phyloP scores from a whole-genome alignment of 2,329 filamentous ascomycete species.

The Penicillium sp. region DNA sequence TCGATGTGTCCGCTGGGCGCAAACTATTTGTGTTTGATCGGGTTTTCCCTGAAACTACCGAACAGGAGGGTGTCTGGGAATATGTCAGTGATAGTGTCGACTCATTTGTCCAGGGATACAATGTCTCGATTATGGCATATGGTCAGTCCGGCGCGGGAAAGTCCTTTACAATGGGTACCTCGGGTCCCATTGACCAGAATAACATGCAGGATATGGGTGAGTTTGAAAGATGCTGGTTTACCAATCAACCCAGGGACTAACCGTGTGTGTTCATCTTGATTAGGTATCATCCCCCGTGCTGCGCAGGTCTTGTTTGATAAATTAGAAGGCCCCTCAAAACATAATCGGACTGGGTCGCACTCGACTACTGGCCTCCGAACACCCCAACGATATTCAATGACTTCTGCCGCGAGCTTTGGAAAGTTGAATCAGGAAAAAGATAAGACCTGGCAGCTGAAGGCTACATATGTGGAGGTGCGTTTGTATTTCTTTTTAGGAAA shows the following conservation, averaged over 20 bases:
- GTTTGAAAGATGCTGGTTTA: slow-evolving; percentile 32
- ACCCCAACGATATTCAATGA: slow-evolving; percentile 73
- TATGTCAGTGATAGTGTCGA: slow-evolving; percentile 87
- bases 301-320: slow-evolving; percentile 85
- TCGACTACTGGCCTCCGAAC: slow-evolving; percentile 72
- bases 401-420: slow-evolving; percentile 50
- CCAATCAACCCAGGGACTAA: neutral
- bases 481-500: neutral
- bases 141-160: slow-evolving; percentile 97
- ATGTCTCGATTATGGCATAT: slow-evolving; percentile 95
- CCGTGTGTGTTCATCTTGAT: neutral
- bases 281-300: slow-evolving; percentile 93
- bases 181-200: slow-evolving; percentile 74
- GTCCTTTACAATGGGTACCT: slow-evolving; percentile 98
- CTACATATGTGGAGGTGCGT: slow-evolving; percentile 76
- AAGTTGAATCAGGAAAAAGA: slow-evolving; percentile 64
- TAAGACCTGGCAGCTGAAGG: slow-evolving; percentile 86
- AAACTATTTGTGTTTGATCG: slow-evolving; percentile 97
- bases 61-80: slow-evolving; percentile 89
- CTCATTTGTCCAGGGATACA: slow-evolving; percentile 93
- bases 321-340: slow-evolving; percentile 61
- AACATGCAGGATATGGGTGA: slow-evolving; percentile 74
- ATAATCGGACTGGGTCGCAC: slow-evolving; percentile 65
- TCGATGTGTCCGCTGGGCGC: slow-evolving; percentile 87
- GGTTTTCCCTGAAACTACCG: slow-evolving; percentile 80